These are phyloP conservation scores for Salix udensis DNA, from an alignment of 345 rosid species.

Conservation along the genomic window DNA sequence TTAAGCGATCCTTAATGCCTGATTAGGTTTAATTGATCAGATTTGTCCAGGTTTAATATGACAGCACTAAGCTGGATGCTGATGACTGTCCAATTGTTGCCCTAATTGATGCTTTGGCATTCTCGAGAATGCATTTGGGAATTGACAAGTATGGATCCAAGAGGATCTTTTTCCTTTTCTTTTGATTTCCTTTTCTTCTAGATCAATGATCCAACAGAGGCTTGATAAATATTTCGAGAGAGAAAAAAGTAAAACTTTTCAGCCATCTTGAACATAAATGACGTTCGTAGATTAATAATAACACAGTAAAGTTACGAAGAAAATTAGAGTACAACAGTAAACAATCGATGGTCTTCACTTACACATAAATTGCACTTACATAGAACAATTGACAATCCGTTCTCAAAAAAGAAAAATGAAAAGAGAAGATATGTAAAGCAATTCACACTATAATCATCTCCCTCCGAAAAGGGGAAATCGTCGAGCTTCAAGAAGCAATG, in stretches of 20 bases:
- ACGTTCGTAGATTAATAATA: background rate
- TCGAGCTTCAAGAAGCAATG: conserved; percentile 4
- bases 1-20: no score
- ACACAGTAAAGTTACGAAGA: background rate
- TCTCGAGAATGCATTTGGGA: no score
- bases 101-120: no score
- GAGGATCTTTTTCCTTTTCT: no score
- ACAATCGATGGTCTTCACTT: background rate
- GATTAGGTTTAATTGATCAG: no score
- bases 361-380: background rate
- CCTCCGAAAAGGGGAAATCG: background rate
- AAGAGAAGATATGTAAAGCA: background rate
- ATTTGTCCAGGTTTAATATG: no score
- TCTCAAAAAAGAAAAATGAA: background rate
- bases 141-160: no score
- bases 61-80: no score
- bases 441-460: background rate
- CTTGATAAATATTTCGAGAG: background rate
- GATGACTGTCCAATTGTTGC: no score
- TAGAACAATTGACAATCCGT: background rate
- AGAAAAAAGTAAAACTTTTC: background rate
- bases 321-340: no score
- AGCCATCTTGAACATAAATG: background rate
- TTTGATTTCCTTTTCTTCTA: background rate
- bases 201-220: background rate